These are phyloP conservation scores for Haberlea rhodopensis DNA, from an alignment of 257 asterid genomes.

Conservation along the genomic window DNA sequence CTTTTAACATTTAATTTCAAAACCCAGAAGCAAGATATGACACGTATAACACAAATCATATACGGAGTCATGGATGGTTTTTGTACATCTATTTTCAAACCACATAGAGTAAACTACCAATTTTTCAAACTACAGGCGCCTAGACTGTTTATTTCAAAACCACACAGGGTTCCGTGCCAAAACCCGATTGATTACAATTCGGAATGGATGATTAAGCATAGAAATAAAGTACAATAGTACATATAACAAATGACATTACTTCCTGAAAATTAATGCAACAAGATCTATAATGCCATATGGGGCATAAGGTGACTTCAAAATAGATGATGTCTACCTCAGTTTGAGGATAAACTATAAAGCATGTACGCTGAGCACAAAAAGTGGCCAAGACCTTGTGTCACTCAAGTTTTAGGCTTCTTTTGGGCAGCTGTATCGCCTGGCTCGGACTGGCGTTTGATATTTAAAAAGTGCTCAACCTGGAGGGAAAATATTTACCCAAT, in stretches of 20 bases:
- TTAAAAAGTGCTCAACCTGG: slow-evolving; percentile 87
- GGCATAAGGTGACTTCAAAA: not conserved
- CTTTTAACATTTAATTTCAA: no score
- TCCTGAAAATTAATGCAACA: not conserved
- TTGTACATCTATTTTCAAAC: no score
- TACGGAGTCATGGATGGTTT: no score
- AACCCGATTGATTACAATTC: not conserved
- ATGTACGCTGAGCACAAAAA: not conserved
- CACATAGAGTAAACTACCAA: no score
- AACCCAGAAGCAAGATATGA: no score
- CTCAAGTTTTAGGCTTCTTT: slow-evolving; percentile 68
- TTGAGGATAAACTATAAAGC: no score
- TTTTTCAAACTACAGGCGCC: no score
- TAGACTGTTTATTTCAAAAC: no score
- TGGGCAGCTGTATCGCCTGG: slow-evolving; percentile 41
- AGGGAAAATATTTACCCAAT: slow-evolving; percentile 11
- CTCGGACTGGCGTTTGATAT: slow-evolving; percentile 74
- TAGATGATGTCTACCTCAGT: not conserved
- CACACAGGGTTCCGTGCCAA: no score
- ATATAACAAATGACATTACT: no score
- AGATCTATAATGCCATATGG: not conserved
- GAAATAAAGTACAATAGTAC: not conserved
- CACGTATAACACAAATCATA: no score
- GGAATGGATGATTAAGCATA: not conserved
- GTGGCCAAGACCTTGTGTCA: not conserved